Evolutionary conservation across 495 filamentous ascomycete genomes (phyloP), one percentile per base, ranked within the genome.

Genomic region (Aspergillus hancockii): DNA sequence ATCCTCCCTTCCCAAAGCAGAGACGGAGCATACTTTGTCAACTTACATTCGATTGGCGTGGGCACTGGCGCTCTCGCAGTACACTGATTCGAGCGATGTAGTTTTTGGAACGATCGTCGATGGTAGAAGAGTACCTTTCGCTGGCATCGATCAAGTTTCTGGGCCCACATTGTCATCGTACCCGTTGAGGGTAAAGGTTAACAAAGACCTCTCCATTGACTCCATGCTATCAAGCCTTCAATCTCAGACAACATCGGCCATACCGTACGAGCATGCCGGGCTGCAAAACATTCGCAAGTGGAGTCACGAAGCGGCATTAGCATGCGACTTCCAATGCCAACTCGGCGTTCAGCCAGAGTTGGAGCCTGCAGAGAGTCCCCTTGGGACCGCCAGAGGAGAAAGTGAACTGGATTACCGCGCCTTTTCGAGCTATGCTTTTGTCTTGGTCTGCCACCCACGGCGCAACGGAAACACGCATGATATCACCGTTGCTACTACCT

Each of bases 201-300:
- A 65, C 12, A 25, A 46, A 3, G 12, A 21, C 8, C 34, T 52
- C 1, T 71, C 68, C 8, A 58, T 77, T 1, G 23, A 40, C 10
- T 54, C 72, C 8, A 67, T 69, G 54, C 63, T 87, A 8, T 61
- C 71, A 22, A 34, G 69, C 0, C 38, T 81, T 0, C 78, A 80
- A 32, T 41, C 52, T 10, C 65, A 73, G 56, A 59, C 60, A 9
- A 58, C 55, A 13, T 57, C 66, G n/a, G 69, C 78, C 54, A 70
- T 75, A 5, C 60, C 68, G 9, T 73, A 70, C 50, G 71, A 81
- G 49, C 79, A 81, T n/a, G 51, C 67, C 18, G 79, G 79, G 8
- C 57, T 83, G 0, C 76, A 80, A 62, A 72, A 85, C 49, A 88
- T 89, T 10, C 5, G 34, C 13, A 30, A n/a, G 4, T 14, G 19